A percentile compares a stretch with the other conserved stretches of the same genome.
phyloP scores from a whole-genome alignment of 257 asterid genomes.

The Rhazya stricta region DNA sequence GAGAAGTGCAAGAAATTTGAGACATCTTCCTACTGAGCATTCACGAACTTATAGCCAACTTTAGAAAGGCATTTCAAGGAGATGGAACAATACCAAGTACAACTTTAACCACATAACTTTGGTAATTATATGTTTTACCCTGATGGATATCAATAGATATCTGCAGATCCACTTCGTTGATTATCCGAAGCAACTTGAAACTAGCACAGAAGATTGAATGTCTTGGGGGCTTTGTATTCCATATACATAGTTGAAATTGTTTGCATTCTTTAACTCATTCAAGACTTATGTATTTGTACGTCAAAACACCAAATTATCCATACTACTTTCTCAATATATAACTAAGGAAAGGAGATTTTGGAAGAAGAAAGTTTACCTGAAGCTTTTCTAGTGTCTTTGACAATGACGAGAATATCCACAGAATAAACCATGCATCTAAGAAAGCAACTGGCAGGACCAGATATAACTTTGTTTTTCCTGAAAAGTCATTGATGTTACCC shows the following conservation, averaged over 20 bases:
- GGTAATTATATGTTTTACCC: background rate
- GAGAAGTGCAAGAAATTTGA: background rate
- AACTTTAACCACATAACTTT: background rate
- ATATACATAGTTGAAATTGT: background rate
- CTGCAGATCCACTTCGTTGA: background rate
- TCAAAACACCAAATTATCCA: background rate
- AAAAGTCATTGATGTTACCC: slow-evolving; percentile 37
- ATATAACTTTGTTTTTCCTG: slow-evolving; percentile 34
- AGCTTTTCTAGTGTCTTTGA: slow-evolving; percentile 36
- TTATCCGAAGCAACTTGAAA: background rate
- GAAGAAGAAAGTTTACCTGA: slow-evolving; percentile 28
- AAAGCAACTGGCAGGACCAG: slow-evolving; percentile 35
- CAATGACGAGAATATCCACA: slow-evolving; percentile 40
- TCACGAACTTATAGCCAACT: background rate
- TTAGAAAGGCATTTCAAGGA: background rate
- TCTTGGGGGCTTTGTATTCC: background rate
- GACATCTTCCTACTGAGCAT: background rate
- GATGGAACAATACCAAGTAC: background rate
- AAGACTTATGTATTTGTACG: background rate
- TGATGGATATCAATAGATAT: background rate
- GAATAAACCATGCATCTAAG: slow-evolving; percentile 35
- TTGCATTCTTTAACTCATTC: background rate
- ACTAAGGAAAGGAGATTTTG: background rate
- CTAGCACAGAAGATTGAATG: background rate
- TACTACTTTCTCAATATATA: background rate